Evolutionary conservation across 208 protist species (phyloP).

Genomic region (Leptomonas seymouri): DNA sequence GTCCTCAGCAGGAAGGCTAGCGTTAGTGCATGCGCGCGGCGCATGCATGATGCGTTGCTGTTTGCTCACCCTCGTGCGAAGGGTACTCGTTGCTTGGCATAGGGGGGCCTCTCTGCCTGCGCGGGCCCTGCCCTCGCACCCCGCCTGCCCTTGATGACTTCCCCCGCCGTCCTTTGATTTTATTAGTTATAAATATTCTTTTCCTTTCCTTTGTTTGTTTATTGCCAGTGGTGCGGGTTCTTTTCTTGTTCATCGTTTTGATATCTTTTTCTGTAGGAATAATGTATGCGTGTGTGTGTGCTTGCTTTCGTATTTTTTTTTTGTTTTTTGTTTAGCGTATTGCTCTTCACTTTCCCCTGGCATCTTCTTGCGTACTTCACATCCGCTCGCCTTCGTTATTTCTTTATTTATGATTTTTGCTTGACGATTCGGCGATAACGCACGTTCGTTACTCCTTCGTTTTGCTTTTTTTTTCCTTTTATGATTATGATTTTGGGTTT

Average conservation of each 20-base stretch:
- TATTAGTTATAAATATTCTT: neutral
- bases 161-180: neutral
- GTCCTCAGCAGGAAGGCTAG: neutral
- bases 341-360: neutral
- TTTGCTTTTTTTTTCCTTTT: slow-evolving; percentile 24
- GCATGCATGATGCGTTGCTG: neutral
- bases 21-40: neutral
- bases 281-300: slow-evolving; percentile 9
- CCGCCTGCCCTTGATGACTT: neutral
- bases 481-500: too few relatives aligned
- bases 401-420: neutral
- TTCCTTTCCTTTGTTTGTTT: slow-evolving; percentile 6
- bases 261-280: too few relatives aligned
- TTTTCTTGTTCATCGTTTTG: too few relatives aligned
- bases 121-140: too few relatives aligned
- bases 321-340: slow-evolving; percentile 1
- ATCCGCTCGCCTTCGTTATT: neutral
- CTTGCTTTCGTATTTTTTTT: too few relatives aligned
- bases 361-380: neutral
- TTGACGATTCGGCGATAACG: neutral
- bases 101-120: too few relatives aligned
- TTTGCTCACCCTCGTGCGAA: too few relatives aligned
- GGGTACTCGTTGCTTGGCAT: too few relatives aligned
- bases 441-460: slow-evolving; percentile 6
- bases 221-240: too few relatives aligned